These are phyloP conservation scores for Saccharomycopsis sp. DNA, from an alignment of 805 yeast species.

Conservation along the genomic window DNA sequence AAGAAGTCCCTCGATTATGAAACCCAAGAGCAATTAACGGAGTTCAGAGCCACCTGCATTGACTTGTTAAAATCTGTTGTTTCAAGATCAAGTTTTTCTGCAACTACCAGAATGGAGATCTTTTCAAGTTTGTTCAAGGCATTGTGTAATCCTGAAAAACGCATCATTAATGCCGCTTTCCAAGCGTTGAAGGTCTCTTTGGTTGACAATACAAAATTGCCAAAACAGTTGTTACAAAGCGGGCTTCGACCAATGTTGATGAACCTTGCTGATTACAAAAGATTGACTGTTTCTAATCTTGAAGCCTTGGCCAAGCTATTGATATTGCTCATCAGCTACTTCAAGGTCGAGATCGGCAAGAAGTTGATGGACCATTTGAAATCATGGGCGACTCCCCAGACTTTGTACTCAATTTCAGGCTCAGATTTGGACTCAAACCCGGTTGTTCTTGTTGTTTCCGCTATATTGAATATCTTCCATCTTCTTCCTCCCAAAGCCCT, in stretches of 20 bases:
- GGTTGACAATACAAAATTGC: conserved; percentile 77
- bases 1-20: conserved; percentile 78
- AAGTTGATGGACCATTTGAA: conserved; percentile 85
- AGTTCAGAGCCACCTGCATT: conserved; percentile 82
- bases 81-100: conserved; percentile 75
- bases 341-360: conserved; percentile 95
- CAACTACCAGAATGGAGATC: conserved; percentile 69
- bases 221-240: conserved; percentile 89
- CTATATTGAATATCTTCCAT: conserved; percentile 86
- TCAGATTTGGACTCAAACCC: conserved; percentile 71
- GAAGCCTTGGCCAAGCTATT: conserved; percentile 84
- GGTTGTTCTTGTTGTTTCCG: conserved; percentile 78
- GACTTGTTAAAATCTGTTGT: conserved; percentile 74
- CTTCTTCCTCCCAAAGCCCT: conserved; percentile 85
- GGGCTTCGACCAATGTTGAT: conserved; percentile 92
- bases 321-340: conserved; percentile 81
- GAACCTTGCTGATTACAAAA: conserved; percentile 89
- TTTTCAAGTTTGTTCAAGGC: conserved; percentile 93
- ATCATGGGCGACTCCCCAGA: conserved; percentile 90
- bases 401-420: conserved; percentile 62
- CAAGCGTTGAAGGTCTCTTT: conserved; percentile 75
- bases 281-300: conserved; percentile 77
- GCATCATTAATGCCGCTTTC: conserved; percentile 88
- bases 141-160: conserved; percentile 71
- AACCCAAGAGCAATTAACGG: conserved; percentile 79